A percentile compares a stretch with the other conserved stretches of the same genome.
Conservation (phyloP, 2,329 filamentous ascomycete species). For the Trichoderma brevicompactum region DNA sequence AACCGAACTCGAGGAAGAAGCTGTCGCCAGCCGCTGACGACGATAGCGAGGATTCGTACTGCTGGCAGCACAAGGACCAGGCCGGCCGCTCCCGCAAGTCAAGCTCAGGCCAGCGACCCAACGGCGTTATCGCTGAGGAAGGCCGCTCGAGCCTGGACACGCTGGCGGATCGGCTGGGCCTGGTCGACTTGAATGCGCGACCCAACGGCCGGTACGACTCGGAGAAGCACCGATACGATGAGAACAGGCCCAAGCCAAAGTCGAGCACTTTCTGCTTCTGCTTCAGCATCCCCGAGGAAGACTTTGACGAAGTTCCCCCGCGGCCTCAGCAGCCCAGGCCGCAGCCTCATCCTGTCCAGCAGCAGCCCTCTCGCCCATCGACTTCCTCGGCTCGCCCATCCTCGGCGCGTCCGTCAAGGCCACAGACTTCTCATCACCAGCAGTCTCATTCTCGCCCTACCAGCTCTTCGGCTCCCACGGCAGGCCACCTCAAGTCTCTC, state of each 20-base stretch:
- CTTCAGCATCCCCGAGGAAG: slow-evolving; percentile 54
- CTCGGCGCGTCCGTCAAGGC: slow-evolving; percentile 33
- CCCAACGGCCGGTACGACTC: slow-evolving; percentile 35
- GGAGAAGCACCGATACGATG: slow-evolving; percentile 34
- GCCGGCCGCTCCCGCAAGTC: slow-evolving; percentile 57
- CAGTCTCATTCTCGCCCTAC: slow-evolving; percentile 36
- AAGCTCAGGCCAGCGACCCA: slow-evolving; percentile 45
- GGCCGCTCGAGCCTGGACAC: slow-evolving; percentile 81
- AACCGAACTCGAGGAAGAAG: slow-evolving; percentile 30
- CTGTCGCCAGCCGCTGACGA: slow-evolving; percentile 50
- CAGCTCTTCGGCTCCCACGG: slow-evolving; percentile 41
- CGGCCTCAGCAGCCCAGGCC: slow-evolving; percentile 49
- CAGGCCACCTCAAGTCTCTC: slow-evolving; percentile 48
- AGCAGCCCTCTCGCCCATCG: slow-evolving; percentile 34
- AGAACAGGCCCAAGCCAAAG: slow-evolving; percentile 32
- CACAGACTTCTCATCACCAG: slow-evolving; percentile 37
- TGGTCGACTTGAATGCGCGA: slow-evolving; percentile 65
- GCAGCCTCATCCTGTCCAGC: slow-evolving; percentile 54
- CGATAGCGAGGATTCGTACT: slow-evolving; percentile 71
- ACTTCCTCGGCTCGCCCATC: slow-evolving; percentile 30
- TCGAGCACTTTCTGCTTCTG: slow-evolving; percentile 54
- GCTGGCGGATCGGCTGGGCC: slow-evolving; percentile 75
- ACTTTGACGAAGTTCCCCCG: slow-evolving; percentile 44
- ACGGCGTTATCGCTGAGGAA: slow-evolving; percentile 59
- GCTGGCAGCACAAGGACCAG: slow-evolving; percentile 95